Percentiles rank a stretch among this genome's conserved stretches.
phyloP scores from a whole-genome alignment of 257 asterid species.

The Solanum medicagineum region DNA sequence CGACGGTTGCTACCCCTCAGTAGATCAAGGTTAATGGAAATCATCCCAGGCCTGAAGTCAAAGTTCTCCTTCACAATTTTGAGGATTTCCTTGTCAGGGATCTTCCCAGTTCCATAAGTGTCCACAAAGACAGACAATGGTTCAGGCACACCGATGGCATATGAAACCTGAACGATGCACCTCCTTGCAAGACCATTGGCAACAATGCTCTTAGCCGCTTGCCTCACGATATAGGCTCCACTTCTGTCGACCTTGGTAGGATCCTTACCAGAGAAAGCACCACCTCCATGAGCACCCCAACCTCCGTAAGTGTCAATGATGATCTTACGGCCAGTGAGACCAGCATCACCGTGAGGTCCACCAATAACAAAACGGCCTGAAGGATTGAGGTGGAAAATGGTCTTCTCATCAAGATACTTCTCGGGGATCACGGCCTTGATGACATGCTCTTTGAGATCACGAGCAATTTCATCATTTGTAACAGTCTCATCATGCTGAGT shows the following conservation, averaged over 20 bases:
- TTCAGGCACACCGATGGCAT: not conserved
- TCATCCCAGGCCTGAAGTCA: slow-evolving; percentile 1
- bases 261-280: not conserved
- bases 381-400: not conserved
- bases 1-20: not conserved
- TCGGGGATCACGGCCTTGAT: not conserved
- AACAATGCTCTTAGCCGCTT: not conserved
- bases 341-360: slow-evolving; percentile 1
- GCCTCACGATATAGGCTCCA: slow-evolving; percentile 1
- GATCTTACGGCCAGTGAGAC: slow-evolving; percentile 1
- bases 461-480: not conserved
- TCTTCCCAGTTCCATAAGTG: not conserved
- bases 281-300: not conserved
- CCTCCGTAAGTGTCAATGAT: not conserved
- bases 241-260: not conserved
- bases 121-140: not conserved
- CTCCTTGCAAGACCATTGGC: not conserved
- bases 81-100: slow-evolving; percentile 1
- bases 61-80: not conserved
- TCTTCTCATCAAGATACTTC: slow-evolving; percentile 2
- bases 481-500: slow-evolving; percentile 1
- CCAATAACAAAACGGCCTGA: not conserved
- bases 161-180: not conserved
- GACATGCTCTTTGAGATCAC: slow-evolving; percentile 1
- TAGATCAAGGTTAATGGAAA: not conserved